Percentiles rank a stretch among this genome's conserved stretches.
Conservation (phyloP, 2,329 filamentous ascomycete species). For the Colletotrichum sp. region DNA sequence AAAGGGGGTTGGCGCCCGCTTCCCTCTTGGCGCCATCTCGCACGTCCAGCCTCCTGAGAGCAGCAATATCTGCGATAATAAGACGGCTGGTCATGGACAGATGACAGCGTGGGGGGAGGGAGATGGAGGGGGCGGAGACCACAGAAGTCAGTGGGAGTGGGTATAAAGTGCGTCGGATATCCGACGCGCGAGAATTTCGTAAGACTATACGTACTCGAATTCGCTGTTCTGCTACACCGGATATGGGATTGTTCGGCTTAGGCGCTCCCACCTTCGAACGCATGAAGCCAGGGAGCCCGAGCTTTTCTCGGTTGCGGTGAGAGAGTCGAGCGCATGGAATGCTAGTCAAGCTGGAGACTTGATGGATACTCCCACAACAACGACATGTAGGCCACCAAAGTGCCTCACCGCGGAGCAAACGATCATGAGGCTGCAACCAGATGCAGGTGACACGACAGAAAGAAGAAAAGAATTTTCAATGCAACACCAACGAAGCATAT, state of each 20-base stretch:
- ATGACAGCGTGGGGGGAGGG: neutral
- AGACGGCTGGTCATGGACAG: neutral
- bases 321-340: neutral
- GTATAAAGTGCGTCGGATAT: neutral
- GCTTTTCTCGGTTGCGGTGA: neutral
- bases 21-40: neutral
- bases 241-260: neutral
- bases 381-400: neutral
- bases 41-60: neutral
- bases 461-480: neutral
- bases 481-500: neutral
- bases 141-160: neutral
- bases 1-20: constrained; percentile 2
- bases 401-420: neutral
- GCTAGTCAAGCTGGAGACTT: neutral
- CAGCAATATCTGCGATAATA: neutral
- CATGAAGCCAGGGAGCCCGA: neutral
- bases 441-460: neutral
- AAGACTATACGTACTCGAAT: neutral
- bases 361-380: neutral
- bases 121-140: neutral
- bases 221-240: neutral
- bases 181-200: neutral
- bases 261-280: neutral
- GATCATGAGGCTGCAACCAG: neutral